phyloP scores from a whole-genome alignment of 805 yeast species.

The Torulaspora franciscae region DNA sequence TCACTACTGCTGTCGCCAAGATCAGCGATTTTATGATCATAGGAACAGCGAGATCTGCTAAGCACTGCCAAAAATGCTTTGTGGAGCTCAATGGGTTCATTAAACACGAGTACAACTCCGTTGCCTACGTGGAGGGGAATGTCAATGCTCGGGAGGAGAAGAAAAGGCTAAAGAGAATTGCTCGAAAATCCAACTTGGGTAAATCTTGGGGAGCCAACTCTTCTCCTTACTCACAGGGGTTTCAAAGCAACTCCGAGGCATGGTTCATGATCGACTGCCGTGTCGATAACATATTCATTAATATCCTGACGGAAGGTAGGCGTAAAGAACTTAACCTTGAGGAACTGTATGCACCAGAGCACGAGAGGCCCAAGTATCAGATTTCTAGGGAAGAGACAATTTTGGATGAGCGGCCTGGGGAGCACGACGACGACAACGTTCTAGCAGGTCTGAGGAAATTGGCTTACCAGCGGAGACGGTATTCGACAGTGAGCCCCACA shows the following conservation, averaged over 20 bases:
- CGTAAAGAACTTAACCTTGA: slow-evolving; percentile 68
- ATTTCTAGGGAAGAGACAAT: neutral
- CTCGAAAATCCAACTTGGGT: slow-evolving; percentile 50
- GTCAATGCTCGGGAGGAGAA: slow-evolving; percentile 53
- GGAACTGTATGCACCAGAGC: slow-evolving; percentile 51
- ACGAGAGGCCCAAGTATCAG: slow-evolving; percentile 33
- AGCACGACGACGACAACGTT: slow-evolving; percentile 23
- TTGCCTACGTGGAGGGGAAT: slow-evolving; percentile 67
- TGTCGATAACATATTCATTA: slow-evolving; percentile 59
- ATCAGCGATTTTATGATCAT: slow-evolving; percentile 52
- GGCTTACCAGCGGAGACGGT: slow-evolving; percentile 28
- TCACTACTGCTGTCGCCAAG: slow-evolving; percentile 36
- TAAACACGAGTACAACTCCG: slow-evolving; percentile 45
- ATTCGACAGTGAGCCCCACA: slow-evolving; percentile 19
- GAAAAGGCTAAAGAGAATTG: slow-evolving; percentile 47
- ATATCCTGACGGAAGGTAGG: slow-evolving; percentile 66
- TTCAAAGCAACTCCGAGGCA: slow-evolving; percentile 48
- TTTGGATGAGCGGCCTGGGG: neutral
- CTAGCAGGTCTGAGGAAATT: slow-evolving; percentile 29
- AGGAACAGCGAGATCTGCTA: slow-evolving; percentile 69
- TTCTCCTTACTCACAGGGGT: slow-evolving; percentile 18
- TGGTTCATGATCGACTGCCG: slow-evolving; percentile 81
- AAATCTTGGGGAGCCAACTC: slow-evolving; percentile 49
- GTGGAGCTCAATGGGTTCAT: slow-evolving; percentile 51
- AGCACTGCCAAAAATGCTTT: slow-evolving; percentile 70